phyloP scores from a whole-genome alignment of 768 basidiomycete genomes.

The Russula sp. region DNA sequence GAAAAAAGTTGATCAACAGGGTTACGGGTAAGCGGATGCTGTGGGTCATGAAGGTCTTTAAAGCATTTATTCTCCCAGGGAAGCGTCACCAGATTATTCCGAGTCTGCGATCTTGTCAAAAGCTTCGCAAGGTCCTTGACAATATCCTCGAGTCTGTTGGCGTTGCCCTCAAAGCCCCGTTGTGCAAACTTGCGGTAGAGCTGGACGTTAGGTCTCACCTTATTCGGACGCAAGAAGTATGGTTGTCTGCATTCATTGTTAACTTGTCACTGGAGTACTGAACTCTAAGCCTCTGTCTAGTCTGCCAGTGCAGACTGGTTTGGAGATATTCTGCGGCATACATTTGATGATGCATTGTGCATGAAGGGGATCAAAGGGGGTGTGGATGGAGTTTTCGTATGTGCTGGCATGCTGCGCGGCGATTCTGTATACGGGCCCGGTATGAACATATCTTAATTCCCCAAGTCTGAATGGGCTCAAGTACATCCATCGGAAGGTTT shows the following conservation, averaged over 20 bases:
- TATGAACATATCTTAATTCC: constrained; percentile 24
- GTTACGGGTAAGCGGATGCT: constrained; percentile 45
- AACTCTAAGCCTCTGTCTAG: constrained; percentile 30
- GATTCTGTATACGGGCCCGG: constrained; percentile 83
- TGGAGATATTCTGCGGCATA: constrained; percentile 74
- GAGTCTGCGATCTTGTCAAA: constrained; percentile 35
- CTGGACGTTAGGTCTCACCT: constrained; percentile 71
- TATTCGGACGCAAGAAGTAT: constrained; percentile 69
- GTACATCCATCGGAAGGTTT: constrained; percentile 37
- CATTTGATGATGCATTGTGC: constrained; percentile 66
- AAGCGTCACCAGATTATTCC: constrained; percentile 59
- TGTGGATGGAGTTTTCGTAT: constrained; percentile 75
- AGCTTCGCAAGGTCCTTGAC: constrained; percentile 51
- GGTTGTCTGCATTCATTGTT: constrained; percentile 5
- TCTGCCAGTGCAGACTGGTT: constrained; percentile 75
- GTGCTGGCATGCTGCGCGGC: constrained; percentile 78
- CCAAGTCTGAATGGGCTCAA: background rate
- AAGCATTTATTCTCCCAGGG: constrained; percentile 35
- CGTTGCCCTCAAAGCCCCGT: constrained; percentile 60
- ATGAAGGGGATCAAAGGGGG: constrained; percentile 48
- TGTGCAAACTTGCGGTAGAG: constrained; percentile 59
- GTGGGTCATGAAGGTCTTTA: background rate
- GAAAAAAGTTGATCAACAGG: constrained; percentile 54
- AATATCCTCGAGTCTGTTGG: constrained; percentile 62
- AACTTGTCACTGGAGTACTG: background rate